Evolutionary conservation across 495 filamentous ascomycete species (phyloP), one percentile per base, ranked within the genome.

Genomic region (Annulohypoxylon stygium): DNA sequence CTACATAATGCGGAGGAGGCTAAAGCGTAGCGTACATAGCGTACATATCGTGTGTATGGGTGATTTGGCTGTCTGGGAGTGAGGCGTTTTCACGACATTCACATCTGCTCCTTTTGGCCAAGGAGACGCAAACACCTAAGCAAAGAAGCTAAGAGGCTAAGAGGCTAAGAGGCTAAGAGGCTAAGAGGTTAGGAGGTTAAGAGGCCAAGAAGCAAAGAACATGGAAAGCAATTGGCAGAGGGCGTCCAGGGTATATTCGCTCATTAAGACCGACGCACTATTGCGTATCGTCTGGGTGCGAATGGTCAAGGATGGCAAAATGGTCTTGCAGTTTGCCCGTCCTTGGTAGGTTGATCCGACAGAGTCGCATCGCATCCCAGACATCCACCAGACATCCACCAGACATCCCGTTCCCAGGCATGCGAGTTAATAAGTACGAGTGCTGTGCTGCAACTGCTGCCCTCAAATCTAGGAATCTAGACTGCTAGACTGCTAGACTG

Each of bases 321-420:
- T 65, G 43, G 64, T 65, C 25, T 41, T 59, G 10, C 43, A 59
- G 25, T 69, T 71, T 75, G 57, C 55, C 75, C 64, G 51, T 73
- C 68, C 76, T 76, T 76, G 76, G 74, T 71, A 76, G 71, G 70
- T 76, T 69, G 71, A 76, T 61, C 76, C 74, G 76, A 78, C 71
- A 70, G 65, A 58, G 74, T 78, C 61, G 67, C 63, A 76, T 76
- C 67, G 63, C 73, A 67, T 62, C 58, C 45, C 62, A 71, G 47
- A 3, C 55, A 74, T 74, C 50, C 62, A 30, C 3, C 30, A 30
- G 3, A 30, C 30, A 6, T 30, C 3, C 30, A 30, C 30, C 30
- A 30, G 30, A 30, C 5, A 30, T 30, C 30, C 30, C 30, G 5
- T 30, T 30, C 58, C 30, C 69, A 74, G 53, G 4, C 50, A 74